Evolutionary conservation across 169 alveolate genomes (phyloP), one percentile per base, ranked within the genome.

Genomic region (Eimeria sp.): DNA sequence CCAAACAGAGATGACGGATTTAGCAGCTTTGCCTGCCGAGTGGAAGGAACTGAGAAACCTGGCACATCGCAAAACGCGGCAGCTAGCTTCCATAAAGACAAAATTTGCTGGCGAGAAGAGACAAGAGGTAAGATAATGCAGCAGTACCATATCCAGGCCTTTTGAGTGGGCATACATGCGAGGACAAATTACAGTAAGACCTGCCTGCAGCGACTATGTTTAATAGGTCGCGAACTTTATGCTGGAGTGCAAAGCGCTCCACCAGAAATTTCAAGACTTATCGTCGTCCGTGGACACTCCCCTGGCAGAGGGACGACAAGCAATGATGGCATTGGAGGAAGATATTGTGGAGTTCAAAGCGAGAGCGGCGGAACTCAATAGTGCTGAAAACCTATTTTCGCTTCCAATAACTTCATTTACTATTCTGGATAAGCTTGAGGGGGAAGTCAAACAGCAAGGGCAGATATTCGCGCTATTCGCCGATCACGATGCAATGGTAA

Each of bases 341-440:
- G 95, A 95, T 27, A 97, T 97, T 76, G 97, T 94, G 43, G 97
- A 94, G 74, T 97, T 97, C 77, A 97, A 98, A 96, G 95, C 96
- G 83, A 40, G 76, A 68, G 85, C 91, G 11, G 99, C 98, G 78
- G 99, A 98, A 25, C 97, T 98, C 49, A 99, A 98, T 0, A 97
- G 97, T 37, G 99, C 99, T 40, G 99, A 98, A 95, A 98, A 98
- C 77, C 96, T 99, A 88, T 98, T 99, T 96, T 97, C 98, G 88
- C 97, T 99, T 91, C 99, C 99, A 2, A 97, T 99, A 18, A 97
- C 99, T 52, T 96, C 98, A 20, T 98, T 98, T 95, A 98, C 98
- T 77, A 99, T 98, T 96, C 96, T 99, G 54, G 98, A 97, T 58
- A 97, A 95, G 64, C 97, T 98, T 97, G 99, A 98, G 93, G 98